Base-by-base conservation (phyloP, 176 grass and related monocot genomes). In the Raddia distichophylla region DNA sequence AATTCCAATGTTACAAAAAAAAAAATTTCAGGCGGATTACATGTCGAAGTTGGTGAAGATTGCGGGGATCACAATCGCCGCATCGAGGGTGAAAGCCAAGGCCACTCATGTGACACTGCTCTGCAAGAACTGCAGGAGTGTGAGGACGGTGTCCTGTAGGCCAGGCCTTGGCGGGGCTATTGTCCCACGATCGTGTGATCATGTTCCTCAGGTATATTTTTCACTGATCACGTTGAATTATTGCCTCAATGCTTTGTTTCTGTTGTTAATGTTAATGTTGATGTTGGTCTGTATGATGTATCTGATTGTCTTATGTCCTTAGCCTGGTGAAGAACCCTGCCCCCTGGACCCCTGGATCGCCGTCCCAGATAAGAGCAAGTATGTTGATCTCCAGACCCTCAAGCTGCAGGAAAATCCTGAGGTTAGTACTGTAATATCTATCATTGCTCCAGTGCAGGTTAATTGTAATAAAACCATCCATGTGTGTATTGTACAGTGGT, bases 391-490 rank as follows among this genome's bases (percentile, higher is more conserved):
- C 7, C 96, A 95, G 75, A 95, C 96, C 37, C 82, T 99, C 55
- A 99, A 99, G 58, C 47, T 99, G 87, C 96, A 99, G 76, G 96
- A 99, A 87, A 99, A 99, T 82, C 96, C 96, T 1, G 96, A 95
- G 96, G 96, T 99, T 75, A 12, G 88, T 63, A 46, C 42, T 70
- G 37, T 59, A 20, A 16, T 35, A 13, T 48, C 46, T 67, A 13
- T 56, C 20, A 55, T 83, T 63, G 22, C 20, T 79, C 13, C 8
- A 47, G 10, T 62, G 19, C 14, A 8, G 10, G 40, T 16, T 11
- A 13, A 0, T 71, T 63, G 13, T 15, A 76, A 69, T 40, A 59
- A 62, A 65, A 27, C 16, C 3, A 4, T 8, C 62, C 0, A 2
- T 44, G 12, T 51, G 4, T 49, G 3, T 16, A 17, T 44, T 46